phyloP scores from a whole-genome alignment of 495 filamentous ascomycete genomes.

The Penicillium paradoxum region DNA sequence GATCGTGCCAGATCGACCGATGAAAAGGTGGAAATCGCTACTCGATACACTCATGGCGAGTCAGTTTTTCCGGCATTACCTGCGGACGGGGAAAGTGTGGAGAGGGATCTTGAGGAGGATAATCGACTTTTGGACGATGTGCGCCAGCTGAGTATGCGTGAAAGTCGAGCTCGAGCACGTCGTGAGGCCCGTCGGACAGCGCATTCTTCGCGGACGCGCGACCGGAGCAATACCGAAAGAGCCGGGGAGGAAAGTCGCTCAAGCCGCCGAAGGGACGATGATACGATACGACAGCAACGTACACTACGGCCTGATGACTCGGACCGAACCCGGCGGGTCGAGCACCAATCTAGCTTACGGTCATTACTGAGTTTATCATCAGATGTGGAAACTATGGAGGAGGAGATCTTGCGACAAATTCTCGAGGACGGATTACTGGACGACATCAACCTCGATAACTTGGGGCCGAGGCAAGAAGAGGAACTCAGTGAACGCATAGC shows the following conservation, averaged over 20 bases:
- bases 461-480: conserved; percentile 72
- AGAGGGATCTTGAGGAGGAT: conserved; percentile 57
- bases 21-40: conserved; percentile 67
- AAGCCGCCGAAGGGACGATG: conserved; percentile 42
- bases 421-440: conserved; percentile 82
- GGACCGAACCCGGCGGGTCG: conserved; percentile 51
- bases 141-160: conserved; percentile 64
- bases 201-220: conserved; percentile 16
- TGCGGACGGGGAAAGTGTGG: conserved; percentile 16
- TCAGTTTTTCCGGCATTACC: conserved; percentile 46
- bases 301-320: conserved; percentile 13
- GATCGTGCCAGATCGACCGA: conserved; percentile 56
- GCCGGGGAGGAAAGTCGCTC: conserved; percentile 34
- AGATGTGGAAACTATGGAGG: conserved; percentile 77
- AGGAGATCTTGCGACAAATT: conserved; percentile 84
- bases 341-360: conserved; percentile 80
- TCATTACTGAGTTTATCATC: conserved; percentile 69
- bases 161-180: conserved; percentile 41
- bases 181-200: conserved; percentile 29
- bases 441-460: conserved; percentile 76
- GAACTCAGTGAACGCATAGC: conserved; percentile 85
- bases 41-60: conserved; percentile 72
- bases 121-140: conserved; percentile 64
- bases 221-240: conserved; percentile 25
- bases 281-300: conserved; percentile 31